Evolutionary conservation across 2,329 filamentous ascomycete species (phyloP).

Genomic region (Monosporascus sp.): DNA sequence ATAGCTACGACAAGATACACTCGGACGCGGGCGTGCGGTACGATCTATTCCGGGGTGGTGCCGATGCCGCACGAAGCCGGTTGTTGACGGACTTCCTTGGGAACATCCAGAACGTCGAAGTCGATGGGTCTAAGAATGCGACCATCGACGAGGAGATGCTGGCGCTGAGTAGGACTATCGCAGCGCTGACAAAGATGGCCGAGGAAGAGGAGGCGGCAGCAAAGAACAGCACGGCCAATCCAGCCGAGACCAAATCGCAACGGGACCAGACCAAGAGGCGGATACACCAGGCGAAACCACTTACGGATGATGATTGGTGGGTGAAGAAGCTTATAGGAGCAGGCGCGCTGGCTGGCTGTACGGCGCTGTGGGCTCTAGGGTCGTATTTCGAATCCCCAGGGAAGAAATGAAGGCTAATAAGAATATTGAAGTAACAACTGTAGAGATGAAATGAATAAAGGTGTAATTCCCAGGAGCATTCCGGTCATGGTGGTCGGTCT

Average conservation of each 20-base stretch:
- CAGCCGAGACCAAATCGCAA: constrained; percentile 10
- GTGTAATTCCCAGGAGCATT: background rate
- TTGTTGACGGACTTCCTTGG: constrained; percentile 96
- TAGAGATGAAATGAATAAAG: background rate
- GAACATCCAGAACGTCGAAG: constrained; percentile 94
- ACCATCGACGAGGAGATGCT: constrained; percentile 68
- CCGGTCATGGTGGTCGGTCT: too few relatives aligned
- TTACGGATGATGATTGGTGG: constrained; percentile 63
- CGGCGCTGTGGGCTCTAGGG: constrained; percentile 52
- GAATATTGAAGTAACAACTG: background rate
- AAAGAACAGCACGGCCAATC: constrained; percentile 19
- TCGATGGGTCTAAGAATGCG: constrained; percentile 58
- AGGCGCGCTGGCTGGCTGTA: constrained; percentile 56
- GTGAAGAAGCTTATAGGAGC: constrained; percentile 59
- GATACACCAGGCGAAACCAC: constrained; percentile 50
- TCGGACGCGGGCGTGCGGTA: constrained; percentile 87
- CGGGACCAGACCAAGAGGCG: constrained; percentile 23
- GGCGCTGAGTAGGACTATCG: constrained; percentile 65
- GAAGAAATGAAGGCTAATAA: constrained; percentile 9
- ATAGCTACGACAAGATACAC: constrained; percentile 92
- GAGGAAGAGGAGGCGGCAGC: constrained; percentile 35
- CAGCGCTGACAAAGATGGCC: constrained; percentile 44
- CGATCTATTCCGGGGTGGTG: constrained; percentile 87
- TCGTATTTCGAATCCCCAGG: constrained; percentile 40
- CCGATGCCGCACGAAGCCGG: constrained; percentile 68